Conservation (phyloP, 179 eudicot genomes). For the Dionaea muscipula region DNA sequence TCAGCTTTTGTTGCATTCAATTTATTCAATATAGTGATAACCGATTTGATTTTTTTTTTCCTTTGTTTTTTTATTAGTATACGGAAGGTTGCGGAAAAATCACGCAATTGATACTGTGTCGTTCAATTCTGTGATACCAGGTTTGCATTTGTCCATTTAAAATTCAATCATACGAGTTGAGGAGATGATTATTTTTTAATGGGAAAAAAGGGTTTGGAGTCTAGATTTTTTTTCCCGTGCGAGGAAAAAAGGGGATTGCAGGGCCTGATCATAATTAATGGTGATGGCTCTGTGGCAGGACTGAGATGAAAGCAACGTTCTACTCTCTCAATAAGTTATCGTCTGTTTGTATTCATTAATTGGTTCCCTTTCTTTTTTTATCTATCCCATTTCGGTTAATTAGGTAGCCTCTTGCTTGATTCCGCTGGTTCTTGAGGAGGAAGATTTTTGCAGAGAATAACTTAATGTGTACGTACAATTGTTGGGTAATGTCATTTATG, state of each 20-base stretch:
- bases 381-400: not conserved
- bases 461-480: not conserved
- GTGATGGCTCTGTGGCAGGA: not conserved
- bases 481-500: not conserved
- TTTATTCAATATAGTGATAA: not conserved
- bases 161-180: no score
- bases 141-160: no score
- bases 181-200: no score
- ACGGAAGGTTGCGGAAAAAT: not conserved
- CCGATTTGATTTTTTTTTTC: not conserved
- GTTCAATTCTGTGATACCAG: not conserved
- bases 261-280: no score
- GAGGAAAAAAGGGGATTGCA: no score
- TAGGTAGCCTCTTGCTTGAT: not conserved
- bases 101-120: not conserved
- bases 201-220: no score
- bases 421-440: not conserved
- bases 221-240: no score
- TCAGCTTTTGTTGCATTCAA: not conserved
- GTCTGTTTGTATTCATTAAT: not conserved
- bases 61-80: not conserved
- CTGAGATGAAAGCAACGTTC: not conserved
- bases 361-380: not conserved
- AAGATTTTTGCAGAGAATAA: not conserved
- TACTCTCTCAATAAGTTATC: not conserved